Evolutionary conservation across 208 protist species (phyloP).

Genomic region (Porcisia deanei): DNA sequence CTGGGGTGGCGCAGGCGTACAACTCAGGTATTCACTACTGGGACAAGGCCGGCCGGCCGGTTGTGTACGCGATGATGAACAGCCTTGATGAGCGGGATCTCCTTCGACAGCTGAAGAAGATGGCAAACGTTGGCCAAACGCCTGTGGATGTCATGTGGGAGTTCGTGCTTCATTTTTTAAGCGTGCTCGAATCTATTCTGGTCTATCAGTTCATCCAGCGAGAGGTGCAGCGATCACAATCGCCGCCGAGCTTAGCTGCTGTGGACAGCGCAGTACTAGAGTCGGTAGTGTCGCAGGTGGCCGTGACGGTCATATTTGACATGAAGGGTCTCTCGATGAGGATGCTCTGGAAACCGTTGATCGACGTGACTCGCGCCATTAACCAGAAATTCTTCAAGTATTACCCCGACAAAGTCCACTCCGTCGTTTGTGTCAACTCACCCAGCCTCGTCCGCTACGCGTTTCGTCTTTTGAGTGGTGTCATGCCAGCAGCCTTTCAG

Average conservation of each 20-base stretch:
- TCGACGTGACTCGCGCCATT: conserved; percentile 31
- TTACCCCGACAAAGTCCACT: conserved; percentile 63
- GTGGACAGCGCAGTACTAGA: neutral
- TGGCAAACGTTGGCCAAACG: conserved; percentile 34
- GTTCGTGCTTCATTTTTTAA: conserved; percentile 43
- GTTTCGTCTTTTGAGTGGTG: conserved; percentile 27
- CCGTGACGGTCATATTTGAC: conserved; percentile 34
- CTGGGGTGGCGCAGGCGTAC: conserved; percentile 22
- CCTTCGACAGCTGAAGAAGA: conserved; percentile 31
- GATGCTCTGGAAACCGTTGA: conserved; percentile 38
- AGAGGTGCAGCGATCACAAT: conserved; percentile 1
- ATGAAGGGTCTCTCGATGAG: conserved; percentile 38
- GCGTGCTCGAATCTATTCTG: conserved; percentile 41
- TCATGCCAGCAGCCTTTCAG: conserved; percentile 26
- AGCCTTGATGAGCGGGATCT: conserved; percentile 27
- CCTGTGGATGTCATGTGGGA: conserved; percentile 41
- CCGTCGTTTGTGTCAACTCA: conserved; percentile 56
- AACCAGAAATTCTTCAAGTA: conserved; percentile 35
- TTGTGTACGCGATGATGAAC: conserved; percentile 49
- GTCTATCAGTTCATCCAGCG: conserved; percentile 37
- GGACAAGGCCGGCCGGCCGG: conserved; percentile 62
- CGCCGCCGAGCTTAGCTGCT: too few relatives aligned
- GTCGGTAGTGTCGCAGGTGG: conserved; percentile 17
- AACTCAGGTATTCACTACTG: conserved; percentile 62
- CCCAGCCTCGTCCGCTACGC: conserved; percentile 26